Evolutionary conservation across 169 alveolate genomes (phyloP).

Genomic region (Cystoisospora suis): DNA sequence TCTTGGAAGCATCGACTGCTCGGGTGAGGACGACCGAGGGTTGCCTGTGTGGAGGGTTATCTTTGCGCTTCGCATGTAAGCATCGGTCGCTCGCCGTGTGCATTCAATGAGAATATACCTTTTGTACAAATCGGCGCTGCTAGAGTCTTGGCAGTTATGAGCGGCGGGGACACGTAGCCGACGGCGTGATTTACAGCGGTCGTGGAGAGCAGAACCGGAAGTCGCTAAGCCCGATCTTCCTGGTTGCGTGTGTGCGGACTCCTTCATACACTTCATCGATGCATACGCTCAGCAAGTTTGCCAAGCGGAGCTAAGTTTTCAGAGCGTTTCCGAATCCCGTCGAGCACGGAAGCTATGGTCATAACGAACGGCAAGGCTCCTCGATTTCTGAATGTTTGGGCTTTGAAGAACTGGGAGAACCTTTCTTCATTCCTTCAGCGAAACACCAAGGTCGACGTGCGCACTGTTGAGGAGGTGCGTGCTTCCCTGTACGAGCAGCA

Average conservation of each 20-base stretch:
- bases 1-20: constrained; percentile 46
- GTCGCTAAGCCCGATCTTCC: too few relatives aligned
- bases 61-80: background rate
- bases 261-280: background rate
- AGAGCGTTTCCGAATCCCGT: constrained; percentile 48
- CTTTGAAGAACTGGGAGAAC: constrained; percentile 18
- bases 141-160: too few relatives aligned
- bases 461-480: constrained; percentile 36
- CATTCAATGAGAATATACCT: too few relatives aligned
- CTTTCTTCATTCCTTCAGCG: constrained; percentile 29
- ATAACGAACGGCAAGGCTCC: constrained; percentile 58
- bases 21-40: background rate
- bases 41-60: background rate
- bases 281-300: constrained; percentile 10
- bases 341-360: constrained; percentile 31
- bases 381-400: constrained; percentile 31
- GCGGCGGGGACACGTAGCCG: too few relatives aligned
- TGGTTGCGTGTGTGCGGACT: background rate
- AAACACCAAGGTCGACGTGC: constrained; percentile 28
- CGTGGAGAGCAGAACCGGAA: too few relatives aligned
- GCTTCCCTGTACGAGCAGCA: background rate
- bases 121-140: too few relatives aligned
- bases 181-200: too few relatives aligned
- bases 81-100: background rate
- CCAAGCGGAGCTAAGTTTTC: constrained; percentile 42